Base-by-base conservation (phyloP, 352 stramenopile species). In the Phytopythium delawarense region DNA sequence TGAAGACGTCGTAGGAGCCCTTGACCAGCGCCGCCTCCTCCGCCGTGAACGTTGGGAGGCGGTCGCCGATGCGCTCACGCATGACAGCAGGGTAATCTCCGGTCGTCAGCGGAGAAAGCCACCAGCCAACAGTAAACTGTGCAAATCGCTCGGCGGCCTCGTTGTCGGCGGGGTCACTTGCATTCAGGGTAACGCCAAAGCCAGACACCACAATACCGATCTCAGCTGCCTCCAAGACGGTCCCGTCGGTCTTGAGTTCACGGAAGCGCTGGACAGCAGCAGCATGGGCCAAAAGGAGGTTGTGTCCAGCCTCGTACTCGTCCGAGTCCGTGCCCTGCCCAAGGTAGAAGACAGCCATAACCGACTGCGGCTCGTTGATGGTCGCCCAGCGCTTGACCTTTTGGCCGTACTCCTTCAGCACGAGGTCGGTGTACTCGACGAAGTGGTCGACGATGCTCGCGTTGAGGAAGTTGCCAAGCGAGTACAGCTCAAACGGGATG, bases 321-420 rank as follows among this genome's bases (percentile, higher is more conserved):
- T 67, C 60, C 4, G 74, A 64, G 50, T 64, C 69, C 6, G 78
- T 61, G 1, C 62, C 69, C 2, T 63, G 69, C 7, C 65, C 64
- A 23, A 51, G 50, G 68, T 98, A 98, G 25, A 92, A 94, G 32
- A 90, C 72, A 20, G 88, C 80, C 37, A 82, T 77, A 28, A 97
- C 87, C 18, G 79, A 94, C 71, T 85, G 92, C 7, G 91, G 77
- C 69, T 99, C 96, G 64, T 99, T 98, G 62, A 99, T 84, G 5
- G 94, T 98, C 23, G 97, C 87, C 95, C 94, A 99, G 55, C 78
- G 83, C 63, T 97, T 92, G 7, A 98, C 88, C 53, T 96, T 79
- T 59, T 91, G 75, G 21, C 94, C 94, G 73, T 97, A 98, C 54
- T 86, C 78, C 12, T 82, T 66, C 72, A 98, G 98, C 62, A 95